A percentile compares a stretch with the other conserved stretches of the same genome.
phyloP scores from a whole-genome alignment of 2,329 filamentous ascomycete genomes.

The Fusarium tupiense region DNA sequence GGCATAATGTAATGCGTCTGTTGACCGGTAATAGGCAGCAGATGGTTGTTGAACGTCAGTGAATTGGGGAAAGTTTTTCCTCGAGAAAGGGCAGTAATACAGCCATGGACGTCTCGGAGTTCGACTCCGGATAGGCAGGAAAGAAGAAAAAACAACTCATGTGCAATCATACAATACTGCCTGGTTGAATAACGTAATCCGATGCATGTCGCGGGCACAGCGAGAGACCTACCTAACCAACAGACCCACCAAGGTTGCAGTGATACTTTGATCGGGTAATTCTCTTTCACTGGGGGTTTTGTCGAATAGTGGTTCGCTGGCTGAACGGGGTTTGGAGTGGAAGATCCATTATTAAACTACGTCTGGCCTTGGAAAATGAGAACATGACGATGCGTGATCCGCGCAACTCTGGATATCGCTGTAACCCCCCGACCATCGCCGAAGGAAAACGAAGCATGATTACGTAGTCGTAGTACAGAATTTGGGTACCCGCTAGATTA shows the following conservation, averaged over 20 bases:
- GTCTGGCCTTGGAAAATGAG: not conserved
- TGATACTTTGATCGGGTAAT: not conserved
- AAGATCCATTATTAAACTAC: not conserved
- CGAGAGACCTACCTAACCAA: not conserved
- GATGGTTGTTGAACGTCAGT: not conserved
- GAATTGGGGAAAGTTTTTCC: rapidly evolving
- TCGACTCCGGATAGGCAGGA: not conserved
- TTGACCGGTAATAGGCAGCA: rapidly evolving
- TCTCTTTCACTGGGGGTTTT: no score
- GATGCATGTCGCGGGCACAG: constrained; percentile 9
- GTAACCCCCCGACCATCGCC: no score
- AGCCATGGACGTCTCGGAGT: not conserved
- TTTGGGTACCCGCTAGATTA: not conserved
- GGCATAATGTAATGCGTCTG: not conserved
- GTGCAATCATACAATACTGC: not conserved
- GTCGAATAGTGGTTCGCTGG: rapidly evolving
- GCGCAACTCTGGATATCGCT: no score
- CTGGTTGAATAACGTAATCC: not conserved
- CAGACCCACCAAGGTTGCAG: not conserved
- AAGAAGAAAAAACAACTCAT: not conserved
- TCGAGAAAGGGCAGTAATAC: not conserved
- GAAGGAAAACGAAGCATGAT: no score
- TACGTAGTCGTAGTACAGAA: no score
- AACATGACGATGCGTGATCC: no score
- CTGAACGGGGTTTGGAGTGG: not conserved